These are phyloP conservation scores for Alternaria sp. DNA, from an alignment of 2,329 filamentous ascomycete species.

Conservation along the genomic window DNA sequence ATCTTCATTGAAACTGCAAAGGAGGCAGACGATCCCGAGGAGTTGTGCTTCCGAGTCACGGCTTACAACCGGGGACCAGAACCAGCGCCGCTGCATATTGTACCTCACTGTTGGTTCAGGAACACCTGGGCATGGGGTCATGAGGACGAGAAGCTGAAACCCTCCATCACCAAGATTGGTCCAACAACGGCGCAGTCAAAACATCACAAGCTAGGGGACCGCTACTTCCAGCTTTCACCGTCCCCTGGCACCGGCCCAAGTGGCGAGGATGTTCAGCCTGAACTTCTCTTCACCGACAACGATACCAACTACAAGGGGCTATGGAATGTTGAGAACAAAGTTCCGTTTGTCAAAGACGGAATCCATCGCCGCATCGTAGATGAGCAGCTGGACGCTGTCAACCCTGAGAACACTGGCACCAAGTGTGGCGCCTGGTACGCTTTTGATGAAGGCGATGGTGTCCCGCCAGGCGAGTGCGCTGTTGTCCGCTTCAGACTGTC, in stretches of 20 bases:
- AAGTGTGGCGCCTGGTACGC: constrained; percentile 92
- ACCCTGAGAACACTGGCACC: constrained; percentile 80
- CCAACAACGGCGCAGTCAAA: constrained; percentile 77
- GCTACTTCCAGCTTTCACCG: constrained; percentile 85
- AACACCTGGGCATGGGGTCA: constrained; percentile 97
- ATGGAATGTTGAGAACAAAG: constrained; percentile 77
- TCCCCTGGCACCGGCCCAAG: constrained; percentile 84
- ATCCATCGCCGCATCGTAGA: constrained; percentile 90
- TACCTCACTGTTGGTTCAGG: constrained; percentile 95
- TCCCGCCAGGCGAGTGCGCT: constrained; percentile 89
- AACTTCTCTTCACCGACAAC: constrained; percentile 92
- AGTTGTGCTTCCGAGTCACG: constrained; percentile 91
- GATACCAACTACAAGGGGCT: constrained; percentile 85
- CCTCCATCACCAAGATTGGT: constrained; percentile 72
- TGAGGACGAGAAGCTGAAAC: constrained; percentile 78
- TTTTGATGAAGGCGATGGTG: constrained; percentile 88
- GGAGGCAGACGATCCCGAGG: constrained; percentile 88
- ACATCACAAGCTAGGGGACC: constrained; percentile 81
- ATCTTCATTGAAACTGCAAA: constrained; percentile 97
- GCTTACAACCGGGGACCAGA: constrained; percentile 96
- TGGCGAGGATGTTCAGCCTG: constrained; percentile 83
- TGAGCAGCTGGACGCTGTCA: constrained; percentile 79
- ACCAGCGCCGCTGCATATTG: constrained; percentile 87
- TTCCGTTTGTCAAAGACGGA: constrained; percentile 90
- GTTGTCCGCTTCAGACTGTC: constrained; percentile 93